Percentiles rank a stretch among this genome's conserved stretches.
phyloP scores from a whole-genome alignment of 1,284 basidiomycete genomes.

The Flammula alnicola region DNA sequence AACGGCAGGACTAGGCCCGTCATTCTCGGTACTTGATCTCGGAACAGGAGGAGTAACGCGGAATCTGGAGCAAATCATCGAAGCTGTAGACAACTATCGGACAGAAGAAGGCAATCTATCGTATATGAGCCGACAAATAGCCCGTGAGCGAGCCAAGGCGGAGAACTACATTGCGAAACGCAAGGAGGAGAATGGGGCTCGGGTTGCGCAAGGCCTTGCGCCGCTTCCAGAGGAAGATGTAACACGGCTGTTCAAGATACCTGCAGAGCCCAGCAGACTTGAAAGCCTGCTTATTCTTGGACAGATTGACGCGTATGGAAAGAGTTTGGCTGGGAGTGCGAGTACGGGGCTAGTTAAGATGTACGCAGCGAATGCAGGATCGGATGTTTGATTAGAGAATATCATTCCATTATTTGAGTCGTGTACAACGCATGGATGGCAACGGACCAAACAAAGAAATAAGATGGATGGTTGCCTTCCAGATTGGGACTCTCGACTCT shows the following conservation, averaged over 20 bases:
- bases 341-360: slow-evolving; percentile 76
- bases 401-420: slow-evolving; percentile 15
- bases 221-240: slow-evolving; percentile 90
- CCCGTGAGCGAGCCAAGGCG: slow-evolving; percentile 84
- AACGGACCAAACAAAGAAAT: slow-evolving; percentile 16
- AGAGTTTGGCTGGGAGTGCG: slow-evolving; percentile 75
- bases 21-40: slow-evolving; percentile 65
- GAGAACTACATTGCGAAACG: slow-evolving; percentile 84
- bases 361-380: slow-evolving; percentile 63
- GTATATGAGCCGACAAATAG: slow-evolving; percentile 91
- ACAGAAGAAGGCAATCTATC: slow-evolving; percentile 94
- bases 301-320: slow-evolving; percentile 86
- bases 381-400: slow-evolving; percentile 25
- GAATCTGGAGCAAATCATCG: slow-evolving; percentile 83
- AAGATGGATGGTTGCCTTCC: slow-evolving; percentile 7
- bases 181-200: slow-evolving; percentile 87
- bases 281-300: slow-evolving; percentile 88
- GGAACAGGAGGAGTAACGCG: slow-evolving; percentile 63
- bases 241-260: slow-evolving; percentile 84
- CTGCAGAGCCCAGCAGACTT: slow-evolving; percentile 87
- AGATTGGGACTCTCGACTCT: slow-evolving; percentile 6
- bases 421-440: slow-evolving; percentile 13
- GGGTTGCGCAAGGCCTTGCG: slow-evolving; percentile 84
- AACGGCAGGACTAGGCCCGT: slow-evolving; percentile 48
- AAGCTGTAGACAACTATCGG: slow-evolving; percentile 84